Percentiles rank a stretch among this genome's conserved stretches.
Evolutionary conservation across 2,329 filamentous ascomycete genomes (phyloP).

Genomic region (Pseudocercospora vitis): DNA sequence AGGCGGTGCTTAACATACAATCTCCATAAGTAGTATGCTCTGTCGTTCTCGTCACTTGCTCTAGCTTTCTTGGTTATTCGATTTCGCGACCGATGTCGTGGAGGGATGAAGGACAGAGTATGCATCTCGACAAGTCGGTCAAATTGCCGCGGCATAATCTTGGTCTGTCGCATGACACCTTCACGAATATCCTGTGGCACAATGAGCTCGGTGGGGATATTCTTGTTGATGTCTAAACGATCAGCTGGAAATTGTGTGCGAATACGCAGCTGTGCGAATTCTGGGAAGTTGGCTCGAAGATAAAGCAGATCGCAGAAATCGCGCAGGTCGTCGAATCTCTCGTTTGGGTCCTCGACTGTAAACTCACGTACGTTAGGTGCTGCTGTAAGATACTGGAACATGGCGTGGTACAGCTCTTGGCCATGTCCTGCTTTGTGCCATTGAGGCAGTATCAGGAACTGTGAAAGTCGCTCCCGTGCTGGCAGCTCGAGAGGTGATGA

Average conservation of each 20-base stretch:
- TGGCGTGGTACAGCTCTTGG: slow-evolving; percentile 73
- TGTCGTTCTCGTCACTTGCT: slow-evolving; percentile 58
- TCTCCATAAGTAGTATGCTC: slow-evolving; percentile 69
- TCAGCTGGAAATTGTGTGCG: slow-evolving; percentile 54
- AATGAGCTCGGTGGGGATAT: slow-evolving; percentile 58
- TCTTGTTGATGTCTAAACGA: slow-evolving; percentile 51
- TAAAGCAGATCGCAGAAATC: slow-evolving; percentile 71
- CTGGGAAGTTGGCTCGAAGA: slow-evolving; percentile 52
- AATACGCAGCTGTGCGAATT: slow-evolving; percentile 44
- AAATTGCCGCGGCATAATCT: slow-evolving; percentile 78
- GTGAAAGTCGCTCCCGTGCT: slow-evolving; percentile 80
- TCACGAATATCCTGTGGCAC: slow-evolving; percentile 56
- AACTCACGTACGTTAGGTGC: slow-evolving; percentile 70
- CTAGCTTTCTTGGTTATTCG: slow-evolving; percentile 47
- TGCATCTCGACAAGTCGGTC: slow-evolving; percentile 74
- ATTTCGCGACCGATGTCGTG: slow-evolving; percentile 48
- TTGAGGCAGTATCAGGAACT: slow-evolving; percentile 87
- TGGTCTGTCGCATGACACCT: slow-evolving; percentile 59
- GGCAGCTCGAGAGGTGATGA: slow-evolving; percentile 62
- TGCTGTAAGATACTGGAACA: slow-evolving; percentile 70
- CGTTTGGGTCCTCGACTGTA: slow-evolving; percentile 91
- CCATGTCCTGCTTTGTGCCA: slow-evolving; percentile 82
- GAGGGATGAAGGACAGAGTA: slow-evolving; percentile 58
- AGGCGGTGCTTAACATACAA: slow-evolving; percentile 75
- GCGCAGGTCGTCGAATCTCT: slow-evolving; percentile 76